These are phyloP conservation scores for Falciphora oryzae DNA, from an alignment of 2,329 filamentous ascomycete genomes.

Conservation along the genomic window DNA sequence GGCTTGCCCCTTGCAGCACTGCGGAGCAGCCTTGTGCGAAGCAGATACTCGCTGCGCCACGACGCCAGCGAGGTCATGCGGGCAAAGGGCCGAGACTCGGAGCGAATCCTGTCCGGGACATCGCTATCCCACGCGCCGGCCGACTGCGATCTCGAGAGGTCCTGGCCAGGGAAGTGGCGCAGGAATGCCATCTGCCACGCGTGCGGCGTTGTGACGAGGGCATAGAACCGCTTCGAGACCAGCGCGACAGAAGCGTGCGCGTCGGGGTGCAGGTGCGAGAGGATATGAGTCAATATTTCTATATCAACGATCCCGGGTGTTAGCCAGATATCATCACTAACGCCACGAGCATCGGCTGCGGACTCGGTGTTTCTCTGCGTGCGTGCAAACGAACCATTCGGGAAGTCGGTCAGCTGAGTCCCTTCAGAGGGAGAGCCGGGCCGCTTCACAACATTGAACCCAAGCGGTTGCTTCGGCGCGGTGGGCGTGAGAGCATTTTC, in stretches of 20 bases:
- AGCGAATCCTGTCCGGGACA: slow-evolving; percentile 39
- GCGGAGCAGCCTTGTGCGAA: slow-evolving; percentile 76
- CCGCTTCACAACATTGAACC: slow-evolving; percentile 51
- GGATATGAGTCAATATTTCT: slow-evolving; percentile 89
- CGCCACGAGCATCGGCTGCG: neutral
- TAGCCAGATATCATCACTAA: neutral
- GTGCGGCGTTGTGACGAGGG: slow-evolving; percentile 81
- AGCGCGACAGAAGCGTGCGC: slow-evolving; percentile 77
- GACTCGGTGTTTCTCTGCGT: neutral
- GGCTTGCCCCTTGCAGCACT: slow-evolving; percentile 81
- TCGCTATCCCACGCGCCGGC: neutral
- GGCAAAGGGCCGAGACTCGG: slow-evolving; percentile 73
- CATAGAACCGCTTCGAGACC: slow-evolving; percentile 82
- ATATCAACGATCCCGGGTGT: slow-evolving; percentile 12
- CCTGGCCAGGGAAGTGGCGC: slow-evolving; percentile 78
- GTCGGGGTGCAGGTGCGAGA: slow-evolving; percentile 83
- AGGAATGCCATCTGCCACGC: slow-evolving; percentile 92
- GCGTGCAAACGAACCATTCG: slow-evolving; percentile 63
- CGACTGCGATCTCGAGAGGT: slow-evolving; percentile 22
- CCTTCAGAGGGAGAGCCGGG: slow-evolving; percentile 32
- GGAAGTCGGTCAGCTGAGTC: slow-evolving; percentile 53
- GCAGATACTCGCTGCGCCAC: slow-evolving; percentile 93
- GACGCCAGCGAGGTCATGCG: slow-evolving; percentile 79
- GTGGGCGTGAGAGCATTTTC: slow-evolving; percentile 51
- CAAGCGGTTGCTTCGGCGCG: slow-evolving; percentile 40